Base-by-base conservation (phyloP, 1,284 basidiomycete species). In the Pseudozyma sp. region DNA sequence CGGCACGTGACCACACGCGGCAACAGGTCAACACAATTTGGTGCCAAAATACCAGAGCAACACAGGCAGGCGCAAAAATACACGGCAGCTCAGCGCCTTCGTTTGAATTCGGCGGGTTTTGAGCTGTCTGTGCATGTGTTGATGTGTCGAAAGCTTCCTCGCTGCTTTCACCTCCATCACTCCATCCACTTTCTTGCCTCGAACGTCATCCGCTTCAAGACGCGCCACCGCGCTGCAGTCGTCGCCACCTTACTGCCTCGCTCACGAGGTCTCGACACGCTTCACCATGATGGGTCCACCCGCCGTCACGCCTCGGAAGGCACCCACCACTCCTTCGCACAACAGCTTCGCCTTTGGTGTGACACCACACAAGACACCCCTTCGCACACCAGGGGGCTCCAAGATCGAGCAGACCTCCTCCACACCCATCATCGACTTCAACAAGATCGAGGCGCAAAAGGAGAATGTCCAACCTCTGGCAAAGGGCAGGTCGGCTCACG, bases 381-480 rank as follows among this genome's bases (percentile, higher is more conserved):
- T 77, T 13, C 73, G 79, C 5, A 80, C 75, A 31, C 78, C 80
- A 8, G 71, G 76, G n/a, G 59, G 75, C 4, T 61, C 61, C 33
- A 64, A 70, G 49, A 56, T 73, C 46, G 81, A 84, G 43, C 82
- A 84, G 68, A 81, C 75, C 13, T 82, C 81, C 14, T 70, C 77
- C 9, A 84, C 82, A 6, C 82, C 82, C 58, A 80, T 84, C 64
- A 80, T 83, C 55, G 74, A 79, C 39, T 80, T 84, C 49, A 75
- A 72, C 45, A 55, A 64, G n/a, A 82, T 84, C 68, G 88, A 89
- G 72, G 84, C 85, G 4, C 87, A 88, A 55, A 89, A 90, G 84
- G 89, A 89, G 81, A 89, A 90, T 82, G 88, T 90, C 47, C 85
- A 87, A 57, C 88, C 88, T 0, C 82, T 88, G 5, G 84, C 87